Evolutionary conservation across 2,329 filamentous ascomycete genomes (phyloP), one percentile per base, ranked within the genome.

Genomic region (Furcasterigmium sp.): DNA sequence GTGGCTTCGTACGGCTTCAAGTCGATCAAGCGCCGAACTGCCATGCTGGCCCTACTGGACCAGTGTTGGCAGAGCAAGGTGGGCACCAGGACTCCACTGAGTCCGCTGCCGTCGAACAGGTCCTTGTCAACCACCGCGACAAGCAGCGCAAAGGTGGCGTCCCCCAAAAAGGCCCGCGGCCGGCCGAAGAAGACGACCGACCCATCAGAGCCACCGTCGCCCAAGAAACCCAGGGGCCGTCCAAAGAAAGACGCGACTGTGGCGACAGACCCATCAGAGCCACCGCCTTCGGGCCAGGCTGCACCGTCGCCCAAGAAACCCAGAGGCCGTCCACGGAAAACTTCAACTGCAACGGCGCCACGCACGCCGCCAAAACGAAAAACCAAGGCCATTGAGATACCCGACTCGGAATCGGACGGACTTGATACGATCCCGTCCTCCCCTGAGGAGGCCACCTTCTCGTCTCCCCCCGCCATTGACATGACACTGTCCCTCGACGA

Each of bases 1-100:
- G 65, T 91, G 36, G 65, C 73, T 5, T 68, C 70, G 0, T 89
- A 81, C 54, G 84, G 84, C 0, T 90, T 91, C 62, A 91, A 90
- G 56, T 68, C 82, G 1, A 67, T 90, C 23, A 87, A 82, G 56
- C 78, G 70, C 43, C 74, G 86, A 15, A 70, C 75, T 39, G 78
- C 79, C 8, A 88, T 87, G 82, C 81, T 91, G 47, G 69, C 78
- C 2, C 61, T 89, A 10, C 65, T 91, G 11, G 69, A 85, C 41
- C 76, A 81, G 54, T 90, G 87, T 58, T 90, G 85, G 84, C 64
- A 76, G 50, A 80, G 78, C 45, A 80, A 80, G 56, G 53, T 40
- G 10, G 48, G 50, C 28, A 47, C 53, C 8, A 55, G 48, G 29
- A 43, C 52, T 8, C 49, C 36, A 14, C 49, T 41, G 43, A 58